Evolutionary conservation across 2,329 filamentous ascomycete species (phyloP), one percentile per base, ranked within the genome.

Genomic region (Penicillium sp.): DNA sequence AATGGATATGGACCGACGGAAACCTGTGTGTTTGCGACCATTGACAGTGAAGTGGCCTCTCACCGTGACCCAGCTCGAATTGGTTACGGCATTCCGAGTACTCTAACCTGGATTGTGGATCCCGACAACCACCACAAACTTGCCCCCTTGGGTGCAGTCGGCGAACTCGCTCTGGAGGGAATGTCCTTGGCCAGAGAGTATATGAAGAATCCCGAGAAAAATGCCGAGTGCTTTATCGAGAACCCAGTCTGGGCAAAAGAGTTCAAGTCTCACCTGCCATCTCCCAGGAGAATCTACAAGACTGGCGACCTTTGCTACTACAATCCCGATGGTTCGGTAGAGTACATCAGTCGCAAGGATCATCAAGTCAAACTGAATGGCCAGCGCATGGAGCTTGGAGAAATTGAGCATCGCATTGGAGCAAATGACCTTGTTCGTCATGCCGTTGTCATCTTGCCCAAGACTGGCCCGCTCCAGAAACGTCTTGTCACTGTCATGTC

Each of bases 321-420:
- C 52, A 70, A 68, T 45, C 50, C 68, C 1, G 68, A 76, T 57
- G 74, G 74, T 0, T 71, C 69, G 4, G 54, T 74, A 7, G 62
- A 69, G 37, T 71, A 70, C 52, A 63, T 87, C 24, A 85, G 86
- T 6, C 81, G 88, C 44, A 87, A 86, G 64, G 87, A 90, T 60
- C 81, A 82, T 44, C 87, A 87, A 68, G 83, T 88, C 57, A 90
- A 90, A 68, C 71, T 90, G 13, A 77, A 81, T 9, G 89, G 89
- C 14, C 87, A 84, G 63, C 78, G 87, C 49, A 84, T 88, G 61
- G 89, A 87, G 72, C 79, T 86, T 46, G 79, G 75, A 46, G 81
- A 80, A 65, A 81, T 80, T 22, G 73, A 76, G 46, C 69, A 71
- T 57, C 70, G 73, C n/a, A 62, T 76, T 10, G 61, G 67, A 31